phyloP scores from a whole-genome alignment of 148 eudicot genomes.

The Silene uniflora region DNA sequence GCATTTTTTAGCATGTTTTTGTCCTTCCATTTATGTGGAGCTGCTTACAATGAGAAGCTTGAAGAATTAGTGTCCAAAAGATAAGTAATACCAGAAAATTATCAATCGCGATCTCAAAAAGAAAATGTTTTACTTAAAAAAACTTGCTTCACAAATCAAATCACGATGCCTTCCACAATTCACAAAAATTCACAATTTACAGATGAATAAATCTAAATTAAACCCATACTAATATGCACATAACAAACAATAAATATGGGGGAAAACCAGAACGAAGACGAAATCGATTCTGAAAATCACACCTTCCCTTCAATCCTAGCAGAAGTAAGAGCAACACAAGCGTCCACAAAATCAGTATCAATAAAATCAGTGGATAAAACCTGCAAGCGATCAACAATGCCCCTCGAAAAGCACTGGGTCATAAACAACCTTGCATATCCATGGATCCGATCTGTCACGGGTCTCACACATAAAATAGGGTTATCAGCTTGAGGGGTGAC shows the following conservation, averaged over 20 bases:
- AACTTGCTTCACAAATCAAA: not conserved
- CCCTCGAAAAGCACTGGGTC: slow-evolving; percentile 49
- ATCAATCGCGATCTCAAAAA: not conserved
- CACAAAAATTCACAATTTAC: slow-evolving; percentile 20
- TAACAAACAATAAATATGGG: not conserved
- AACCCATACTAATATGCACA: not conserved
- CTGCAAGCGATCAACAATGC: slow-evolving; percentile 65
- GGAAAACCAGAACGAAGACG: not conserved
- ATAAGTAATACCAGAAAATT: slow-evolving; percentile 54
- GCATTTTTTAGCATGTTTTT: not conserved
- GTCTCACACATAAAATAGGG: slow-evolving; percentile 71
- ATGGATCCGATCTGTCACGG: slow-evolving; percentile 79
- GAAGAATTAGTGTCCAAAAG: slow-evolving; percentile 27
- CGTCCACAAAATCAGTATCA: slow-evolving; percentile 83
- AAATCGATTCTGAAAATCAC: slow-evolving; percentile 13
- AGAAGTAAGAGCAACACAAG: slow-evolving; percentile 68
- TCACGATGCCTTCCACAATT: not conserved
- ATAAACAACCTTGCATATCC: slow-evolving; percentile 70
- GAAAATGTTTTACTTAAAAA: no score
- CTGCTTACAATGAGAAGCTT: not conserved
- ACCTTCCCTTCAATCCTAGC: slow-evolving; percentile 69
- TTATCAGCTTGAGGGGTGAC: slow-evolving; percentile 92
- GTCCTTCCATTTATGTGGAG: not conserved
- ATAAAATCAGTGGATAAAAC: slow-evolving; percentile 83
- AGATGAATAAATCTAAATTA: slow-evolving; percentile 13